A percentile compares a stretch with the other conserved stretches of the same genome.
Conservation (phyloP, 139 green algal genomes). For the Limnomonas spitsbergensis region DNA sequence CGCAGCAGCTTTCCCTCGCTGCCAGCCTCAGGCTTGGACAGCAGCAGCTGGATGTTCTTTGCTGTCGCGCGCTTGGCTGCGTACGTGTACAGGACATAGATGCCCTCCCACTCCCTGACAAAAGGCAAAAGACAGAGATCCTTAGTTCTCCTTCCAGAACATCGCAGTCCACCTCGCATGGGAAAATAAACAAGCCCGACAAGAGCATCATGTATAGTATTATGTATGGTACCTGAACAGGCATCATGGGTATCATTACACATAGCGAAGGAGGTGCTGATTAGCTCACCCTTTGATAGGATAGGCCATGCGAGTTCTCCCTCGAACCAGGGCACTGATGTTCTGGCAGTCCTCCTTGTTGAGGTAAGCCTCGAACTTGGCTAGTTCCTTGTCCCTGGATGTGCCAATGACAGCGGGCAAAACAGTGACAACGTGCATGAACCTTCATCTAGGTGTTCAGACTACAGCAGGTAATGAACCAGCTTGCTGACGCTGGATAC, state of each 20-base stretch:
- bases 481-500: too few species aligned
- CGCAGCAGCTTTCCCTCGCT: conserved; percentile 75
- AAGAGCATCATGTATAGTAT: background rate
- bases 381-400: conserved; percentile 78
- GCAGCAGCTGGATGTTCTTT: conserved; percentile 70
- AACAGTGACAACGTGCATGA: too few species aligned
- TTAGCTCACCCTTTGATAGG: conserved; percentile 71
- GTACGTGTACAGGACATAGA: conserved; percentile 88
- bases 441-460: too few species aligned
- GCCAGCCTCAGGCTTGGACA: conserved; percentile 75
- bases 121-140: conserved; percentile 1
- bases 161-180: too few species aligned
- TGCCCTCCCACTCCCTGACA: conserved; percentile 75
- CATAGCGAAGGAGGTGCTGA: background rate
- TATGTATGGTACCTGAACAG: too few species aligned
- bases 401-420: too few species aligned
- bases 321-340: conserved; percentile 68
- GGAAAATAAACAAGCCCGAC: too few species aligned
- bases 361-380: conserved; percentile 88
- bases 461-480: too few species aligned
- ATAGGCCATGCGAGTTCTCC: conserved; percentile 73
- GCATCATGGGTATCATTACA: background rate
- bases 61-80: conserved; percentile 54
- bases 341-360: conserved; percentile 70
- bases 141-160: background rate